A percentile compares a stretch with the other conserved stretches of the same genome.
Conservation (phyloP, 176 grass and related monocot genomes). For the Aegilops longissima region DNA sequence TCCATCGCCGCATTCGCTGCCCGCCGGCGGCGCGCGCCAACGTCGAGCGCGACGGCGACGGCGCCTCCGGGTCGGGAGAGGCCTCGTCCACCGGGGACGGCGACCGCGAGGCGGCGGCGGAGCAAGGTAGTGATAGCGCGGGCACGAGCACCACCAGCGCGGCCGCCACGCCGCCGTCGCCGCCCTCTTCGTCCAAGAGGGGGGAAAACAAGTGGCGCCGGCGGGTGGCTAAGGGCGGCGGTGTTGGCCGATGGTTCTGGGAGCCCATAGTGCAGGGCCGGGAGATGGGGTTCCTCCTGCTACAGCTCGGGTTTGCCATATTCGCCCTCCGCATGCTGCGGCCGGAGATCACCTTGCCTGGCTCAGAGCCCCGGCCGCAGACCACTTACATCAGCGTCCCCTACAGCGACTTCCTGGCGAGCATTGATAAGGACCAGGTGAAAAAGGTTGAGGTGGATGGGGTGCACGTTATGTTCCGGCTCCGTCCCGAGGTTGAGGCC, state of each 20-base stretch:
- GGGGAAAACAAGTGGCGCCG: conserved; percentile 80
- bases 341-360: conserved; percentile 64
- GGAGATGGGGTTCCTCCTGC: conserved; percentile 85
- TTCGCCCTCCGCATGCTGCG: conserved; percentile 87
- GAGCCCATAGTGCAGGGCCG: conserved; percentile 82
- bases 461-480: conserved; percentile 84
- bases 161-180: conserved; percentile 26
- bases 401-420: conserved; percentile 89
- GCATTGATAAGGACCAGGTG: conserved; percentile 84
- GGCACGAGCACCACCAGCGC: conserved; percentile 40
- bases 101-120: conserved; percentile 30
- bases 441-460: conserved; percentile 98
- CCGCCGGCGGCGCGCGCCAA: conserved; percentile 53
- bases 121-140: conserved; percentile 23
- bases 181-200: conserved; percentile 48
- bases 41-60: conserved; percentile 40
- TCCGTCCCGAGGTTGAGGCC: conserved; percentile 55
- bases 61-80: conserved; percentile 20
- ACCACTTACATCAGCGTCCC: conserved; percentile 70
- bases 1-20: conserved; percentile 39
- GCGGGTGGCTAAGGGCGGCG: conserved; percentile 44
- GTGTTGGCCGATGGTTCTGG: conserved; percentile 71
- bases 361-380: conserved; percentile 67
- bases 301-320: conserved; percentile 86
- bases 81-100: conserved; percentile 38